Evolutionary conservation across 1,284 basidiomycete species (phyloP), one percentile per base, ranked within the genome.

Genomic region (Afroboletus lepidellus): DNA sequence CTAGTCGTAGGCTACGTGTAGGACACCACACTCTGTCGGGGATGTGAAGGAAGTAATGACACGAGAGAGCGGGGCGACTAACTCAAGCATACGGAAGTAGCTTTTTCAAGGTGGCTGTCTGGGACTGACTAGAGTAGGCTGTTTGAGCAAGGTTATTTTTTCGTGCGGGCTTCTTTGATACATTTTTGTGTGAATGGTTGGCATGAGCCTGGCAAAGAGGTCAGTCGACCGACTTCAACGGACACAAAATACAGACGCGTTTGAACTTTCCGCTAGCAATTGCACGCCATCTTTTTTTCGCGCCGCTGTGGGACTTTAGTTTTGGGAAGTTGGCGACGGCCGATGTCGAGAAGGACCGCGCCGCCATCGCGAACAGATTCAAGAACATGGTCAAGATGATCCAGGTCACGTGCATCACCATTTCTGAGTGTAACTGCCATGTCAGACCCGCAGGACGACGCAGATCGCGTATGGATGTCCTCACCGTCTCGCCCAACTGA

Each of bases 221-320:
- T 53, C 33, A 54, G 45, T 15, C 43, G n/a, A 27, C 38, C 20
- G 27, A 9, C 24, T 41, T 16, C 46, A 21, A 27, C 23, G 3
- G 36, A 39, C 41, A 41, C 13, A 25, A 57, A 54, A 20, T 9
- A 71, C 83, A 45, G 60, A 91, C 88, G 55, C 89, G 85, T 75
- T 91, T 91, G 74, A 90, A 91, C n/a, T 74, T 66, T 29, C 86
- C 83, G 23, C 79, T 83, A 16, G 79, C 77, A 34, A 90, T 71
- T 2, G 85, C 83, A 56, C 79, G 75, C 87, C 87, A 91, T 58
- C 88, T 74, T 69, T 91, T 91, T 74, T 90, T 90, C n/a, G 88
- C 79, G 11, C 88, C 89, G 5, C 79, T 83, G 66, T 90, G 87
- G 0, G 84, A 80, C 69, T 90, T 90, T 59, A 90, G 72, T 71